Conservation (phyloP, 2,329 filamentous ascomycete genomes). For the Epichloe scottii region DNA sequence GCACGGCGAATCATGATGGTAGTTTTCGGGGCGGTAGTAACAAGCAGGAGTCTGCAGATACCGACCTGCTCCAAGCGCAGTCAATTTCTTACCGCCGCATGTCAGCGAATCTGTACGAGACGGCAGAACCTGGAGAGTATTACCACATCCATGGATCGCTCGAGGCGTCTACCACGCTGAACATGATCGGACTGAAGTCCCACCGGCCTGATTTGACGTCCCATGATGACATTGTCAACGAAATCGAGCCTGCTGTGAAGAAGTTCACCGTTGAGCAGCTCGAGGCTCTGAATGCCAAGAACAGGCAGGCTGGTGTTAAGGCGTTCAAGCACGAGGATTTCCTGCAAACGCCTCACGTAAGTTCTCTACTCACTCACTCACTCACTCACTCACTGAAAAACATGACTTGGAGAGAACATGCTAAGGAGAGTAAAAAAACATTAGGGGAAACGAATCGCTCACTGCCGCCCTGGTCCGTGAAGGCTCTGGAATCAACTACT, state of each 20-base stretch:
- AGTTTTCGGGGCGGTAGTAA: background rate
- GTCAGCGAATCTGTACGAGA: constrained; percentile 60
- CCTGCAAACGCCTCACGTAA: constrained; percentile 33
- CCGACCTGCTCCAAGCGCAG: constrained; percentile 58
- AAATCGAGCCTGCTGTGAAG: constrained; percentile 47
- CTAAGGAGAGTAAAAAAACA: constrained; percentile 18
- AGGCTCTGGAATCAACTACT: constrained; percentile 35
- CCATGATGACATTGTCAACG: constrained; percentile 44
- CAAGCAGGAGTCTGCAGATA: constrained; percentile 37
- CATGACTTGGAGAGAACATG: too few species aligned
- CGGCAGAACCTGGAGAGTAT: constrained; percentile 51
- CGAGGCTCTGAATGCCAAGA: constrained; percentile 42
- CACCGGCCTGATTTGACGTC: constrained; percentile 47
- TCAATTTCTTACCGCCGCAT: constrained; percentile 59
- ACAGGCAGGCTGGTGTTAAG: constrained; percentile 47
- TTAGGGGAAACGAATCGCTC: constrained; percentile 26
- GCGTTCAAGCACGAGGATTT: constrained; percentile 49
- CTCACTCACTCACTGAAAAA: too few species aligned
- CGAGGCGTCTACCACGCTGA: constrained; percentile 55
- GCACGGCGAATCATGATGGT: too few species aligned
- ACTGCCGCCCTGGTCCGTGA: constrained; percentile 36
- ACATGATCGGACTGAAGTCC: constrained; percentile 56
- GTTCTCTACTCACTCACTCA: background rate
- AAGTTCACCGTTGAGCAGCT: constrained; percentile 41
- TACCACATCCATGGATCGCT: constrained; percentile 68